Conservation (phyloP, 2,329 filamentous ascomycete species). For the Cytospora piceae region DNA sequence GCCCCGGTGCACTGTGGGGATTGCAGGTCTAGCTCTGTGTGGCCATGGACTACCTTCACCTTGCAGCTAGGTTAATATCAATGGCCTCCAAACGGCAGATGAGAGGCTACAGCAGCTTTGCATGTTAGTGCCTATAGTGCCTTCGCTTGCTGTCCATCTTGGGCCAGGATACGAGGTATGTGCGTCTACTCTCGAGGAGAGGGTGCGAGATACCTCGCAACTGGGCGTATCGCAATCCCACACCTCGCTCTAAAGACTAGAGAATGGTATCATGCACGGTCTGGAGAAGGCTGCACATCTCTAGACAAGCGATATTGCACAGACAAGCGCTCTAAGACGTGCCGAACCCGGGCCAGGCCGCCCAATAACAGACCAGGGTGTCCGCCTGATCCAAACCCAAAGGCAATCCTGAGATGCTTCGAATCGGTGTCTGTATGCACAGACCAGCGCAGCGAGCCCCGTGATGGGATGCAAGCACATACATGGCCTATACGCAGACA, state of each 20-base stretch:
- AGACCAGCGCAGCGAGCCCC: neutral
- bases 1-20: slow-evolving; percentile 12
- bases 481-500: neutral
- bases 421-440: neutral
- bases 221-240: neutral
- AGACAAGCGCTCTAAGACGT: neutral
- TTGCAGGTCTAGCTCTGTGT: slow-evolving; percentile 15
- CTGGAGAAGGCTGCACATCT: neutral
- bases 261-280: neutral
- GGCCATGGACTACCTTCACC: neutral
- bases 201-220: neutral
- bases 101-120: slow-evolving; percentile 2
- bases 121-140: neutral
- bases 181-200: neutral
- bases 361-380: neutral
- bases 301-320: neutral
- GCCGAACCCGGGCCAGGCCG: neutral
- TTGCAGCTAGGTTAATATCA: neutral
- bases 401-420: neutral
- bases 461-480: neutral
- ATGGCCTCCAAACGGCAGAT: slow-evolving; percentile 1
- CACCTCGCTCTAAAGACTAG: neutral
- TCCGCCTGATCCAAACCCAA: neutral
- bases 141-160: neutral
- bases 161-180: neutral